These are phyloP conservation scores for Kregervanrija delftensis DNA, from an alignment of 805 yeast genomes.

Conservation along the genomic window DNA sequence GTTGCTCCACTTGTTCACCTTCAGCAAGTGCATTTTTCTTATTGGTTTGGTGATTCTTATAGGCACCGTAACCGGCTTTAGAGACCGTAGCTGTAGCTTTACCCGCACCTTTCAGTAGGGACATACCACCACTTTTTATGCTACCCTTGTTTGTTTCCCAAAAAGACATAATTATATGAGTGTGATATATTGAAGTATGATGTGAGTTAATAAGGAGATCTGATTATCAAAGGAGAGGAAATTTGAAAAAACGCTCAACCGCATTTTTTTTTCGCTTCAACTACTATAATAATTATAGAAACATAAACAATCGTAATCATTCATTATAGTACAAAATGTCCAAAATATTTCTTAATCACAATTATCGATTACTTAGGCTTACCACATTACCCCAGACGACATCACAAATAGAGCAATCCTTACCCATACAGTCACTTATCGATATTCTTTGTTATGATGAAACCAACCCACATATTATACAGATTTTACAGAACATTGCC, in stretches of 20 bases:
- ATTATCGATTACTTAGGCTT: slow-evolving; percentile 11
- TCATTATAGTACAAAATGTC: slow-evolving; percentile 18
- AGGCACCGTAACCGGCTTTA: slow-evolving; percentile 40
- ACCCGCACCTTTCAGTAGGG: slow-evolving; percentile 46
- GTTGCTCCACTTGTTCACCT: slow-evolving; percentile 3
- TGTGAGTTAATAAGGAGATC: no score
- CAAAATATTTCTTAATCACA: slow-evolving; percentile 20
- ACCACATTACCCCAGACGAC: slow-evolving; percentile 36
- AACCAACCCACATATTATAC: slow-evolving; percentile 12
- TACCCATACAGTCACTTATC: slow-evolving; percentile 12
- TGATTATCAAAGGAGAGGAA: no score
- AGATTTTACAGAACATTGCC: slow-evolving; percentile 15
- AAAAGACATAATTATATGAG: slow-evolving; percentile 28
- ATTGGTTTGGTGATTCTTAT: slow-evolving; percentile 32
- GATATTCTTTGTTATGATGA: slow-evolving; percentile 21
- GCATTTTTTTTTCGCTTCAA: no score
- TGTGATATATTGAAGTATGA: no score
- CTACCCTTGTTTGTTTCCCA: slow-evolving; percentile 49
- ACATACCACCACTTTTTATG: slow-evolving; percentile 41
- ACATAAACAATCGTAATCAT: neutral
- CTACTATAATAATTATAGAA: no score
- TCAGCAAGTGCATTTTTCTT: slow-evolving; percentile 17
- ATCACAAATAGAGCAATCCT: slow-evolving; percentile 27
- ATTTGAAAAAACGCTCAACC: no score
- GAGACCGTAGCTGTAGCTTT: slow-evolving; percentile 41